phyloP scores from a whole-genome alignment of 805 yeast species.

The Ogataea minuta region DNA sequence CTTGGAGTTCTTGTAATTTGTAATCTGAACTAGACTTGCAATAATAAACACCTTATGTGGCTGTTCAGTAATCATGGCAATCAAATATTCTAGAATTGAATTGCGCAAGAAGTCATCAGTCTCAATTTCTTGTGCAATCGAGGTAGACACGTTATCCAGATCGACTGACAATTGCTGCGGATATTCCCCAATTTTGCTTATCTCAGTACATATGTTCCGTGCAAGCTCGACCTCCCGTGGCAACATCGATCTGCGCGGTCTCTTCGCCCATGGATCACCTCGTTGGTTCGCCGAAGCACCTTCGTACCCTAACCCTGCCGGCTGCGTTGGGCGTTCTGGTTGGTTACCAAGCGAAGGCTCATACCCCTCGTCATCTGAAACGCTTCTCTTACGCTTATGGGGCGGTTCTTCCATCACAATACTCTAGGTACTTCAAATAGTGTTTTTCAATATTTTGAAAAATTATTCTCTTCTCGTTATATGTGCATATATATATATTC shows the following conservation, averaged over 20 bases:
- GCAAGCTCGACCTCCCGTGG: constrained; percentile 35
- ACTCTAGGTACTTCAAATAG: neutral
- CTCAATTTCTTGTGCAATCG: constrained; percentile 64
- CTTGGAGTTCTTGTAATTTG: constrained; percentile 59
- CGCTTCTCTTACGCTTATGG: constrained; percentile 21
- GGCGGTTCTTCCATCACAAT: constrained; percentile 11
- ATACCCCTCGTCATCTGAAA: constrained; percentile 19
- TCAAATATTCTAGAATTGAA: constrained; percentile 59
- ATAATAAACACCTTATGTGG: constrained; percentile 85
- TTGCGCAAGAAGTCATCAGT: constrained; percentile 57
- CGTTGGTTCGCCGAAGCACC: neutral
- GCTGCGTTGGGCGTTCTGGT: neutral
- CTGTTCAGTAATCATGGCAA: constrained; percentile 76
- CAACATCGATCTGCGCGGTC: constrained; percentile 18
- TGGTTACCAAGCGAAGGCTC: constrained; percentile 17
- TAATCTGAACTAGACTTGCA: constrained; percentile 61
- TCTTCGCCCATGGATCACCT: constrained; percentile 10
- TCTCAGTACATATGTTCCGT: constrained; percentile 47
- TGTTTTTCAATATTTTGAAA: neutral
- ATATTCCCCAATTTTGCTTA: constrained; percentile 59
- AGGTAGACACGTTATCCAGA: constrained; percentile 64
- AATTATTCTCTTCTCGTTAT: neutral
- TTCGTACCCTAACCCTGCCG: constrained; percentile 1
- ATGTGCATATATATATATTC: neutral
- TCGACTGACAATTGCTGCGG: constrained; percentile 38